Evolutionary conservation across 2,329 filamentous ascomycete genomes (phyloP).

Genomic region (Pleoardoris graminearum): DNA sequence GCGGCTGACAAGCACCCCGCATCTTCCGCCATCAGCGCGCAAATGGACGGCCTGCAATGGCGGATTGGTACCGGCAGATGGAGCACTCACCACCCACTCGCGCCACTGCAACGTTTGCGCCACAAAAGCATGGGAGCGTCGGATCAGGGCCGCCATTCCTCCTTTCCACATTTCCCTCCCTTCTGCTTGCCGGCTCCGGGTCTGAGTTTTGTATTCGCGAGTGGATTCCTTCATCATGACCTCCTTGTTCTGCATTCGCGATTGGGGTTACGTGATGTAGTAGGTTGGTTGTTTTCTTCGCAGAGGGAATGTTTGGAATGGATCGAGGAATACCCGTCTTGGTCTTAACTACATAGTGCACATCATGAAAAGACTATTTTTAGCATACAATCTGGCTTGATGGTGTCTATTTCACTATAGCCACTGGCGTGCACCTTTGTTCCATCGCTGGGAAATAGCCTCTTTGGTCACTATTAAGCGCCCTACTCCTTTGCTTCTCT

Average conservation of each 20-base stretch:
- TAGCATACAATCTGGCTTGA: no score
- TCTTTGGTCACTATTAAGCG: no score
- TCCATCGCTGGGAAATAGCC: no score
- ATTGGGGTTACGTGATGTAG: not conserved
- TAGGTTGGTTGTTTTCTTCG: not conserved
- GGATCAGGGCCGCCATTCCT: not conserved
- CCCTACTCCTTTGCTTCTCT: no score
- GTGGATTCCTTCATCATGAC: not conserved
- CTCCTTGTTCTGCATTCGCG: not conserved
- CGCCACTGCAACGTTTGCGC: not conserved
- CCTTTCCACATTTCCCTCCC: not conserved
- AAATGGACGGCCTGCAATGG: not conserved
- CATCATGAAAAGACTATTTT: not conserved
- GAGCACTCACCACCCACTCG: not conserved
- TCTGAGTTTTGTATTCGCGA: not conserved
- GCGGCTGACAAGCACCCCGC: not conserved
- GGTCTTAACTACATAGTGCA: conserved; percentile 1
- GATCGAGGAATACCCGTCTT: conserved; percentile 5
- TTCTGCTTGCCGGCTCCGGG: not conserved
- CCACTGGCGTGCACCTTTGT: no score
- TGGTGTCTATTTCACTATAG: no score
- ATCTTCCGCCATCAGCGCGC: not conserved
- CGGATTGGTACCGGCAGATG: not conserved
- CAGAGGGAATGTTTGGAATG: not conserved
- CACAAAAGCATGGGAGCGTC: conserved; percentile 1